These are phyloP conservation scores for Solanum arcanum DNA, from an alignment of 257 asterid genomes.

Conservation along the genomic window DNA sequence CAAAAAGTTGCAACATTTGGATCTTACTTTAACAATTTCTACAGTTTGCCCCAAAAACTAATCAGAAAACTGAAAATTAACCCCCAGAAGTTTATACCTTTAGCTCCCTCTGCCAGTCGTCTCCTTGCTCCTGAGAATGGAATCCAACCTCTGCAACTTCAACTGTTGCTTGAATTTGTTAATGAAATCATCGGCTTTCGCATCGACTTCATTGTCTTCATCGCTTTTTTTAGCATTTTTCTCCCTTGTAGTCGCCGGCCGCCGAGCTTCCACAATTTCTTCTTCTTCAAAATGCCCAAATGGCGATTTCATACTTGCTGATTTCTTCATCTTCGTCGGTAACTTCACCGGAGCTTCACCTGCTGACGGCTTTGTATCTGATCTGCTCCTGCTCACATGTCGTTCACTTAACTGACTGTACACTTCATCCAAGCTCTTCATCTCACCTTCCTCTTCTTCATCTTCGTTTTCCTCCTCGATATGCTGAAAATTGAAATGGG, in stretches of 20 bases:
- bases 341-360: slow-evolving; percentile 33
- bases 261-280: slow-evolving; percentile 38
- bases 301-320: slow-evolving; percentile 43
- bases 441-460: slow-evolving; percentile 8
- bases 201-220: slow-evolving; percentile 54
- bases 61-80: slow-evolving; percentile 14
- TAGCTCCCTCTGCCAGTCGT: slow-evolving; percentile 48
- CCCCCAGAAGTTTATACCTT: slow-evolving; percentile 15
- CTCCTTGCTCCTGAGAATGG: slow-evolving; percentile 67
- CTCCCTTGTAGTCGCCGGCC: slow-evolving; percentile 62
- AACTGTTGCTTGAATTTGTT: slow-evolving; percentile 75
- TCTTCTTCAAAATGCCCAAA: slow-evolving; percentile 37
- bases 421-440: slow-evolving; percentile 46
- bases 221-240: slow-evolving; percentile 9
- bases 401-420: slow-evolving; percentile 25
- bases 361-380: slow-evolving; percentile 51
- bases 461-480: slow-evolving; percentile 11
- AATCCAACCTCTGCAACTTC: slow-evolving; percentile 72
- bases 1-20: not conserved
- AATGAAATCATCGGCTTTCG: slow-evolving; percentile 74
- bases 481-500: slow-evolving; percentile 1
- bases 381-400: slow-evolving; percentile 36
- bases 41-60: slow-evolving; percentile 14
- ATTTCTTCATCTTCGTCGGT: slow-evolving; percentile 42
- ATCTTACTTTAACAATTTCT: slow-evolving; percentile 1